Base-by-base conservation (phyloP, 2,329 filamentous ascomycete species). In the Pseudofabraea citricarpa region DNA sequence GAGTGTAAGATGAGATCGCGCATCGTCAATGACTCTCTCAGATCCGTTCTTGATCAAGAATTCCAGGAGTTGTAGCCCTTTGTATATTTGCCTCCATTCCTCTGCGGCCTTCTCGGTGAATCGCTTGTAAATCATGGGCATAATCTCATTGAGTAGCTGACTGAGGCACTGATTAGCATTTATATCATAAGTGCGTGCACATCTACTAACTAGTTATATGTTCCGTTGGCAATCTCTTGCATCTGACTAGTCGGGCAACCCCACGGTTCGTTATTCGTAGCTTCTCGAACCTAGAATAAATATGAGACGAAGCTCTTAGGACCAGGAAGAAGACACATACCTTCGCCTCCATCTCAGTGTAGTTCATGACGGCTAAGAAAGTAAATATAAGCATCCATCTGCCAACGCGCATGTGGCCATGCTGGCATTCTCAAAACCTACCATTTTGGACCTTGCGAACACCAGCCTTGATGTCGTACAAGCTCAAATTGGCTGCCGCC, bases 81-180 rank as follows among this genome's bases (percentile, higher is more conserved):
- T 98, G 78, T 98, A 98, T 62, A 98, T 98, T 67, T 98, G 93
- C 55, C 93, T 81, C 93, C 93, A 98, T 70, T 98, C 93, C 64
- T 98, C 93, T 44, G 93, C 91, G 6, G 90, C 79, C 73, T 98
- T 98, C 65, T 98, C 93, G 48, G 93, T 98, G 67, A 98, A 98
- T 53, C 93, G 87, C 61, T 94, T 93, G 73, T 98, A 98, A 62
- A 98, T 95, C 89, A 98, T 93, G 54, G 93, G 93, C 93, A 98
- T 98, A 64, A 98, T 97, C 68, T 98, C 93, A 67, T 97, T 97
- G 45, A 98, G 81, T 41, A 90, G 81, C 81, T 95, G 90, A 65
- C 91, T 96, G 62, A 9, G 8, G 5, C 29, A 7, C 29, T n/a
- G 48, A 32, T 57, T 48, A 55, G 50, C 27, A 46, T 20, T 24